Evolutionary conservation across 805 yeast genomes (phyloP), one percentile per base, ranked within the genome.

Genomic region (Candida maris): DNA sequence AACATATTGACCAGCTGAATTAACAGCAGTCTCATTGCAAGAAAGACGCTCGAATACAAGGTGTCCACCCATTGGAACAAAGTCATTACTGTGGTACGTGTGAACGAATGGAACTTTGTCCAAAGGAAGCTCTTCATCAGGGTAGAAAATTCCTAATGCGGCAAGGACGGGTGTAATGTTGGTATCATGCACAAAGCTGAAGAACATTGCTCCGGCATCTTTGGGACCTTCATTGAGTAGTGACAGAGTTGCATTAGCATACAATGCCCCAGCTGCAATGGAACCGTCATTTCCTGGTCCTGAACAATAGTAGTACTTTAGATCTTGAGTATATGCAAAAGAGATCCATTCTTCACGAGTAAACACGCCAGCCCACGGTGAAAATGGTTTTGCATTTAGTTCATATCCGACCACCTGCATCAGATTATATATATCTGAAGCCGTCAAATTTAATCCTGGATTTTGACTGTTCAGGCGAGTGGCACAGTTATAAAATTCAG

Each of bases 371-470:
- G 89, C 81, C 50, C 81, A 73, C 23, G 71, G 70, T 4, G 88
- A 80, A 35, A 59, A 57, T 12, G 88, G 88, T 41, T 68, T 71
- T 9, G 77, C 85, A 37, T 81, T 82, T 23, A 81, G 60, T 57
- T 83, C 91, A 51, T 67, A 84, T 4, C 83, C 86, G 59, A 88
- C 82, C 60, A 77, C 68, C 13, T 68, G 64, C 56, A 81, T 79
- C 48, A 82, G 49, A 18, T 57, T 59, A 34, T 52, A 58, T 18
- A 75, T 70, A 49, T 83, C 87, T 24, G 52, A 46, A 3, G 65
- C 54, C 3, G 79, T 68, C 36, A 81, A 47, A 46, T 74, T 64
- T 39, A 63, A 57, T 3, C 75, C 79, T 5, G 73, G 70, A 38
- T 81, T 73, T 35, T 68, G 65, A 34, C 58, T 57, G 48, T 70